These are phyloP conservation scores for Pelargonium cotyledonis DNA, from an alignment of 441 rosid genomes.

Conservation along the genomic window DNA sequence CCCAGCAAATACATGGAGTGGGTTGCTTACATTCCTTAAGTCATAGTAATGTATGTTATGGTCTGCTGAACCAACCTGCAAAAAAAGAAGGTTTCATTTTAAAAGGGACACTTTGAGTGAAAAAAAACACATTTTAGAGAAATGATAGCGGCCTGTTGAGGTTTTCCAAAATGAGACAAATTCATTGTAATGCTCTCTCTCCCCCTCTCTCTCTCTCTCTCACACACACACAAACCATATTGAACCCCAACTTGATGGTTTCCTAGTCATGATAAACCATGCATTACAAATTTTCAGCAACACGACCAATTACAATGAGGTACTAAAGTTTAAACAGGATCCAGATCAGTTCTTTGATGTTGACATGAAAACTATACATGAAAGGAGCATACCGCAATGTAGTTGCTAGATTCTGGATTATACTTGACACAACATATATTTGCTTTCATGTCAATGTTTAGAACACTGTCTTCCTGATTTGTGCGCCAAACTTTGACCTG, in stretches of 20 bases:
- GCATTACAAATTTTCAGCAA: not conserved
- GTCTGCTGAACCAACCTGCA: slow-evolving; percentile 97
- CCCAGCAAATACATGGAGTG: slow-evolving; percentile 89
- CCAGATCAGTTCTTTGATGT: slow-evolving; percentile 5
- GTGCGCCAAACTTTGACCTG: slow-evolving; percentile 99
- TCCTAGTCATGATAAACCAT: not conserved
- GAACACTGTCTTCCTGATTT: slow-evolving; percentile 87
- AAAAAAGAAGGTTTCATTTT: slow-evolving; percentile 17
- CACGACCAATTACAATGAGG: not conserved
- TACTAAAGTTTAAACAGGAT: slow-evolving; percentile 1
- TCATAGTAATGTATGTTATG: slow-evolving; percentile 92
- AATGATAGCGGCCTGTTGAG: too few species aligned
- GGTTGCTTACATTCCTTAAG: slow-evolving; percentile 76
- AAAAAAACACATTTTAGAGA: not conserved
- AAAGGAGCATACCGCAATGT: slow-evolving; percentile 66
- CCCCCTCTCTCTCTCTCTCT: too few species aligned
- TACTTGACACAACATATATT: slow-evolving; percentile 97
- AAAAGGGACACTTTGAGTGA: slow-evolving; percentile 6
- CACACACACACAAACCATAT: not conserved
- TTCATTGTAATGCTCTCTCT: too few species aligned
- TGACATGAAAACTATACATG: not conserved
- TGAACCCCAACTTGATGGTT: not conserved
- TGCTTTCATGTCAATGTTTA: slow-evolving; percentile 96
- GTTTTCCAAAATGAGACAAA: too few species aligned
- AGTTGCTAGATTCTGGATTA: slow-evolving; percentile 95